phyloP scores from a whole-genome alignment of 148 eudicot species.

The Cornus kousa region DNA sequence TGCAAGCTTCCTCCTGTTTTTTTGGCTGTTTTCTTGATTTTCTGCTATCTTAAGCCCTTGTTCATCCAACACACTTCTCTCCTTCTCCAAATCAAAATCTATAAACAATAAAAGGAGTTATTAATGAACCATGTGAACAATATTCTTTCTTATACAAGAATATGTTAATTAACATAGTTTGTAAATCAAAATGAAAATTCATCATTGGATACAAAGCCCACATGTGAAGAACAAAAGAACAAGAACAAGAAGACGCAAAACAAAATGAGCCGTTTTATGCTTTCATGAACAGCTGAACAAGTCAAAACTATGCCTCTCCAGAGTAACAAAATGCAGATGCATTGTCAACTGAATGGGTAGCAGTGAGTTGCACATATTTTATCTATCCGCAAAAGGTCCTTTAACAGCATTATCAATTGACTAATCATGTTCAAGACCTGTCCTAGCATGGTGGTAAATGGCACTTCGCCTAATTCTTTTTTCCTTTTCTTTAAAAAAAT shows the following conservation, averaged over 20 bases:
- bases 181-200: too few relatives aligned
- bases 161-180: too few relatives aligned
- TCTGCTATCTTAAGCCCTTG: conserved; percentile 97
- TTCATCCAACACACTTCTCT: conserved; percentile 84
- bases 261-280: neutral
- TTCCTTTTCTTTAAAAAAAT: too few relatives aligned
- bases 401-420: neutral
- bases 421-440: neutral
- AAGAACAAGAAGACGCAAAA: neutral
- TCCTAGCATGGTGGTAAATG: neutral
- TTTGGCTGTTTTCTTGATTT: conserved; percentile 96
- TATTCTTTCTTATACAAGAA: neutral
- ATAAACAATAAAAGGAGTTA: conserved; percentile 14
- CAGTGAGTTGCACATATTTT: neutral
- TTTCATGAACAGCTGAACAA: neutral
- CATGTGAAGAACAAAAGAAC: neutral
- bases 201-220: too few relatives aligned
- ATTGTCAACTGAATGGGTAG: neutral
- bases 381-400: neutral
- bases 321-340: neutral
- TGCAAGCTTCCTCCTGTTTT: conserved; percentile 92
- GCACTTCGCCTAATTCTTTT: neutral
- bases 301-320: neutral
- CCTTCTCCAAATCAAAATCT: conserved; percentile 98
- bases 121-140: neutral